Evolutionary conservation across 179 eudicot genomes (phyloP), one percentile per base, ranked within the genome.

Genomic region (Heliamphora pulchella): DNA sequence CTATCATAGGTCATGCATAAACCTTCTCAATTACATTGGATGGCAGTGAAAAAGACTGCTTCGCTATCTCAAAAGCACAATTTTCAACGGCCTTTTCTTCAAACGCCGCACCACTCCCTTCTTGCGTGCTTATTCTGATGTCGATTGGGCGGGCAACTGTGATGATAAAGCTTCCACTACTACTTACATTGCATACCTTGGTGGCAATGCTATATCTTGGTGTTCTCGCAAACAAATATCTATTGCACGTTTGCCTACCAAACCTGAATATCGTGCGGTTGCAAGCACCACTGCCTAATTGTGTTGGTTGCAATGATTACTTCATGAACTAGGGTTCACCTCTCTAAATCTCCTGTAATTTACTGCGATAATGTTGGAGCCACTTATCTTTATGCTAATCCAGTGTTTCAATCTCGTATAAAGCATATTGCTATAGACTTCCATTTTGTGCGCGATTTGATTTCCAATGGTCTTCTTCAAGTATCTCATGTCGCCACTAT

Each of bases 291-390:
- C 55, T 7, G 39, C 39, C 17, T 11, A 71, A 17, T 10, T 71
- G 3, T 1, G 4, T 0, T 71, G 76, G 76, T 1, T 73, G 2
- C 0, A 1, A 0, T 39, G 11, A 0, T 41, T 71, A 3, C 55
- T 71, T 15, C 10, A 31, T 4, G 76, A 73, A 13, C 43, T 73
- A 2, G 7, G 3, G 46, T 53, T 1, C 9, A 41, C 7, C 4
- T 53, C n/a, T 51, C 18, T 9, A 8, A 13, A 50, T 3, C 68
- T 8, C 61, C 76, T 18, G 0, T 31, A 0, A 20, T 73, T 8
- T 73, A 53, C 44, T 18, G 46, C 18, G 76, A 73, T 4, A 73
- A 18, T 73, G 44, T 73, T 9, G n/a, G 76, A 8, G 76, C 76
- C 15, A 73, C 76, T 0, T 50, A 73, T 53, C 57, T 73, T 3